Evolutionary conservation across 1,284 basidiomycete genomes (phyloP), one percentile per base, ranked within the genome.

Genomic region (Tilletia setariae): DNA sequence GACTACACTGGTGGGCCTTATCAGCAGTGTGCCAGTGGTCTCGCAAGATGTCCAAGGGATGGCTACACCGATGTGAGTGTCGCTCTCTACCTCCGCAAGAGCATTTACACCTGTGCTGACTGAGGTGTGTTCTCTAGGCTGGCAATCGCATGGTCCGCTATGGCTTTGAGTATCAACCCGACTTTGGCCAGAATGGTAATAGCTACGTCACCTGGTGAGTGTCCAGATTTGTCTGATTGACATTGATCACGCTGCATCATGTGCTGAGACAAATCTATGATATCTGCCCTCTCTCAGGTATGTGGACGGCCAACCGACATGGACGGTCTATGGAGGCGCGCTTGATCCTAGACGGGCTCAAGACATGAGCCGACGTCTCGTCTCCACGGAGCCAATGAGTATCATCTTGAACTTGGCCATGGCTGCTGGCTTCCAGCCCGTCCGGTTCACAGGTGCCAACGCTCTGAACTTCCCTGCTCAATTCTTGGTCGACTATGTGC

Each of bases 401-500:
- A 78, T 79, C 32, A 75, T 79, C 43, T 73, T 78, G 70, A 80
- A 47, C 44, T 65, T 80, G 61, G 78, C 76, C 67, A 76, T 81
- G 67, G 74, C 79, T 47, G 51, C 53, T 23, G 69, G 79, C 43
- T 81, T 81, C 76, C 79, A 81, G 69, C 42, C 68, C 0, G 35
- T 30, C 28, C 28, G 56, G 19, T 63, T 63, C 42, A 63, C 62
- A 2, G 62, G 62, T 8, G 19, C 43, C n/a, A 63, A 46, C 62
- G 40, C 62, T 8, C 42, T 63, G 42, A 63, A 28, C 13, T 84
- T 85, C 78, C 85, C 85, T 23, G 85, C 85, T 46, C 79, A 84
- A 56, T 80, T 85, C 76, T 74, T 77, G 46, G 64, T 82, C 64
- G 82, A 86, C 76, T 86, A 85, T 70, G 79, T 86, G 30, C 78